A percentile compares a stretch with the other conserved stretches of the same genome.
These are phyloP conservation scores for Euphorbia corollata DNA, from an alignment of 441 rosid genomes.

Conservation along the genomic window DNA sequence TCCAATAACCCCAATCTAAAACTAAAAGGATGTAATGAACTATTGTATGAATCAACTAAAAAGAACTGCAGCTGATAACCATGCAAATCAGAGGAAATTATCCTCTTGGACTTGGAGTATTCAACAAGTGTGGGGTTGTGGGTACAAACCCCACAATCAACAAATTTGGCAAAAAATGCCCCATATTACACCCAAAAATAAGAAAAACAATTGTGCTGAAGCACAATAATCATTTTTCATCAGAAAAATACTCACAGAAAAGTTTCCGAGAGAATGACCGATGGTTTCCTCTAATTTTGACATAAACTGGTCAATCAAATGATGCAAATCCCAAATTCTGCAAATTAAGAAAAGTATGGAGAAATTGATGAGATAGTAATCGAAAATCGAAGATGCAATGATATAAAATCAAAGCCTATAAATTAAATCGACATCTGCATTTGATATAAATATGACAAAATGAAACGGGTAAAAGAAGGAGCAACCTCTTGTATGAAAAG, in stretches of 20 bases:
- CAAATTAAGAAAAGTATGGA: neutral
- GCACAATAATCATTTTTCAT: neutral
- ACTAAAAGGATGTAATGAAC: neutral
- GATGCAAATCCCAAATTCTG: neutral
- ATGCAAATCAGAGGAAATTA: neutral
- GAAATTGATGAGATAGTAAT: neutral
- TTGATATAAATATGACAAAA: too few relatives aligned
- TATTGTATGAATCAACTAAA: neutral
- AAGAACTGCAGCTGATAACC: neutral
- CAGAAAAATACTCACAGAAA: slow-evolving; percentile 1
- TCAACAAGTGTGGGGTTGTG: too few relatives aligned
- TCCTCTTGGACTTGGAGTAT: too few relatives aligned
- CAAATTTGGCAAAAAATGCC: too few relatives aligned
- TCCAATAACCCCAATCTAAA: neutral
- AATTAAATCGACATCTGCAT: neutral
- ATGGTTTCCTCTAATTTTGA: slow-evolving; percentile 10
- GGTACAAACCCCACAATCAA: too few relatives aligned
- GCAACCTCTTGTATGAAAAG: neutral
- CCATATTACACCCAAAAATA: too few relatives aligned
- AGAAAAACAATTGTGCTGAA: too few relatives aligned
- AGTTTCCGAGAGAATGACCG: slow-evolving; percentile 1
- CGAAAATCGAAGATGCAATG: neutral
- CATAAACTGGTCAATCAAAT: neutral
- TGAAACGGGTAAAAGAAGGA: too few relatives aligned
- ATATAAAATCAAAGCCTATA: neutral